A percentile compares a stretch with the other conserved stretches of the same genome.
Conservation (phyloP, 495 filamentous ascomycete species). For the Daldinia vernicosa region DNA sequence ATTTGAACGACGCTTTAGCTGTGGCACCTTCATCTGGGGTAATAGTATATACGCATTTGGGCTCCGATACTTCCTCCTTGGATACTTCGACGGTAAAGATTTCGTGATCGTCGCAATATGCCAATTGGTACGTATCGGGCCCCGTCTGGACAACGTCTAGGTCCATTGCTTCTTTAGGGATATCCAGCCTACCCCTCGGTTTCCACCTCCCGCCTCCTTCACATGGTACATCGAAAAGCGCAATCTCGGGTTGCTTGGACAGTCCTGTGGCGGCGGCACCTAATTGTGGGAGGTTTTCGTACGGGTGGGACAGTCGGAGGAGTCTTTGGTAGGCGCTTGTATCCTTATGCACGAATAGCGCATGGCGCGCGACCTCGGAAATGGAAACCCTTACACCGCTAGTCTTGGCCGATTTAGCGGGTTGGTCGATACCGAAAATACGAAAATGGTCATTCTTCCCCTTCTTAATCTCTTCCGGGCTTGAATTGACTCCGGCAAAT, state of each 20-base stretch:
- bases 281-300: constrained; percentile 64
- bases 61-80: constrained; percentile 62
- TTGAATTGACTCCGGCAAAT: constrained; percentile 90
- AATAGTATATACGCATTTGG: constrained; percentile 67
- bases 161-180: constrained; percentile 80
- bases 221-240: constrained; percentile 75
- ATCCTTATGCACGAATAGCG: constrained; percentile 69
- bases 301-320: constrained; percentile 72
- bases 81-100: constrained; percentile 66
- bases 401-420: constrained; percentile 54
- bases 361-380: constrained; percentile 63
- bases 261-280: constrained; percentile 80
- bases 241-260: constrained; percentile 75
- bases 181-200: constrained; percentile 71
- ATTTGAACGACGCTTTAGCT: constrained; percentile 65
- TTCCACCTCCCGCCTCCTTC: constrained; percentile 64
- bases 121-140: constrained; percentile 69
- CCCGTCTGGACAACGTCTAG: constrained; percentile 74
- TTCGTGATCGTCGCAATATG: constrained; percentile 83
- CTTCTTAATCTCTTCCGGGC: constrained; percentile 69
- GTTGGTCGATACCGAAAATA: constrained; percentile 71
- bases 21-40: constrained; percentile 62
- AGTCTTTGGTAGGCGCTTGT: constrained; percentile 82
- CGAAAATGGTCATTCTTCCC: constrained; percentile 90
- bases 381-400: constrained; percentile 60